These are phyloP conservation scores for Dictyostelium capitatum DNA, from an alignment of 78 protist genomes.

Conservation along the genomic window DNA sequence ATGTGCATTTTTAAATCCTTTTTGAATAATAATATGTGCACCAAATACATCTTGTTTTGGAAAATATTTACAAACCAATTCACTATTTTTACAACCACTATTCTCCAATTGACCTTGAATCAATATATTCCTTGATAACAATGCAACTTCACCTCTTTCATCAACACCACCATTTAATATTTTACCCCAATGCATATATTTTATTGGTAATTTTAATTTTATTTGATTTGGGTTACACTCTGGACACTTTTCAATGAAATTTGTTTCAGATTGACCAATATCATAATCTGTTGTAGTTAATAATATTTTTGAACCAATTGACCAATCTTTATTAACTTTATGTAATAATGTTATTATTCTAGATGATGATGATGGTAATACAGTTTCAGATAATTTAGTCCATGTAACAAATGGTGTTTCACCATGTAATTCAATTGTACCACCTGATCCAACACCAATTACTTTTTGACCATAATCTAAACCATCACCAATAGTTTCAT, in stretches of 20 bases:
- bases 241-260: not conserved
- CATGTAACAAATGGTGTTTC: not conserved
- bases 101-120: slow-evolving; percentile 49
- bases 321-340: slow-evolving; percentile 30
- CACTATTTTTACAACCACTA: not conserved
- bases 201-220: not conserved
- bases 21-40: slow-evolving; percentile 61
- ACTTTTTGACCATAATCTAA: slow-evolving; percentile 59
- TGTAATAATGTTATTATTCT: slow-evolving; percentile 7
- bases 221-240: slow-evolving; percentile 3
- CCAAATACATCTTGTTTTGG: slow-evolving; percentile 66
- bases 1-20: slow-evolving; percentile 52
- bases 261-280: slow-evolving; percentile 39
- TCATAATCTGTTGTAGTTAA: slow-evolving; percentile 59
- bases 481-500: not conserved
- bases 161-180: slow-evolving; percentile 31
- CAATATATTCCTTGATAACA: slow-evolving; percentile 72
- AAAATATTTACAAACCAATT: slow-evolving; percentile 41
- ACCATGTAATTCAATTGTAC: slow-evolving; percentile 61
- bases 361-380: not conserved
- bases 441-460: slow-evolving; percentile 45
- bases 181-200: slow-evolving; percentile 44
- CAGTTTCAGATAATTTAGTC: not conserved
- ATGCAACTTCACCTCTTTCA: slow-evolving; percentile 75
- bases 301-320: slow-evolving; percentile 33